Conservation (phyloP, 2,329 filamentous ascomycete species). For the Ascochyta pisi region DNA sequence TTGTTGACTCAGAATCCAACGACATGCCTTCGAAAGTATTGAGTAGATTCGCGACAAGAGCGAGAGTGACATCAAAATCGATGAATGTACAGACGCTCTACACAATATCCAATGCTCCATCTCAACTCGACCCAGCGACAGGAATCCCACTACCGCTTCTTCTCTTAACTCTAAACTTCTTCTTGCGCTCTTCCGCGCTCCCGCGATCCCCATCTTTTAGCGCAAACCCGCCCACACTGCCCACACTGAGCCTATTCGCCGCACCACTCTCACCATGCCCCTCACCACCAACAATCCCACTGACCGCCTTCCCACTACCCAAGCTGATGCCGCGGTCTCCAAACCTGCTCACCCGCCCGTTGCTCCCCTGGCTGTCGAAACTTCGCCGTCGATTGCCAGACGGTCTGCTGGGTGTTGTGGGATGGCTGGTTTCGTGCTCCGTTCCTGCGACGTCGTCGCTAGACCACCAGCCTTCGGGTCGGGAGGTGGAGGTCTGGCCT, state of each 20-base stretch:
- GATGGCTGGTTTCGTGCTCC: slow-evolving; percentile 26
- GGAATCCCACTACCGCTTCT: slow-evolving; percentile 17
- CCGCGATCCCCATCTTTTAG: slow-evolving; percentile 9
- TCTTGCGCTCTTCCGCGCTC: slow-evolving; percentile 18
- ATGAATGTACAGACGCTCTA: too few relatives aligned
- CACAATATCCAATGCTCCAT: background rate
- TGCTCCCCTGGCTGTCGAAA: slow-evolving; percentile 39
- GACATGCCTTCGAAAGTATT: too few relatives aligned
- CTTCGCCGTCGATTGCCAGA: slow-evolving; percentile 22
- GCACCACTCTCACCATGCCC: slow-evolving; percentile 34
- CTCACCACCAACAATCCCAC: slow-evolving; percentile 35
- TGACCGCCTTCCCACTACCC: slow-evolving; percentile 42
- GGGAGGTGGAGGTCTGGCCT: slow-evolving; percentile 36
- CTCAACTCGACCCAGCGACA: background rate
- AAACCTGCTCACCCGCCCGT: slow-evolving; percentile 33
- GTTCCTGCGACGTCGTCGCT: slow-evolving; percentile 47
- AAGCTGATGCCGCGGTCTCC: slow-evolving; percentile 44
- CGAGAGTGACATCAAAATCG: too few relatives aligned
- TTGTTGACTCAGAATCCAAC: too few relatives aligned
- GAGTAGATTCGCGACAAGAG: too few relatives aligned
- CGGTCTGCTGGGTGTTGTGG: slow-evolving; percentile 23
- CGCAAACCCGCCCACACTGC: slow-evolving; percentile 8
- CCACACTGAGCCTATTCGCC: background rate
- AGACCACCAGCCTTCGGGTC: slow-evolving; percentile 51
- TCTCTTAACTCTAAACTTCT: slow-evolving; percentile 5